Evolutionary conservation across 768 basidiomycete species (phyloP).

Genomic region (Suillus variegatus): DNA sequence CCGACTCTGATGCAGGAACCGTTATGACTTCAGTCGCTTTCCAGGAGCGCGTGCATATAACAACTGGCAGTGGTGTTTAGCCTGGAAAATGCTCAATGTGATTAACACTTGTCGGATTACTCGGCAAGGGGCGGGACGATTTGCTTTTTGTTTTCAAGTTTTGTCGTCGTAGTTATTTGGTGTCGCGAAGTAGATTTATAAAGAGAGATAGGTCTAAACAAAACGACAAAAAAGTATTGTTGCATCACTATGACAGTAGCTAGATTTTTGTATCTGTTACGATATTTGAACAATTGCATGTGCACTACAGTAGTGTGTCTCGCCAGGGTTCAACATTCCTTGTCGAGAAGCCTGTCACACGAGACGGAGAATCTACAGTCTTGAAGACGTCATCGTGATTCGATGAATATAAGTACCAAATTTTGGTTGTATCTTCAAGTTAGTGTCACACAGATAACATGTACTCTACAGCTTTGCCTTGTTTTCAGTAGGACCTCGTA

Average conservation of each 20-base stretch:
- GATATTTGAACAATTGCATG: neutral
- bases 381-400: neutral
- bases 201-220: neutral
- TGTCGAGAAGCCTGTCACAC: neutral
- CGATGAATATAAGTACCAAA: neutral
- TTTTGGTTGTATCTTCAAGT: neutral
- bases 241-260: neutral
- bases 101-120: neutral
- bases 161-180: neutral
- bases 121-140: neutral
- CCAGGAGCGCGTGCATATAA: neutral
- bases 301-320: neutral
- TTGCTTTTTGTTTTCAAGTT: neutral
- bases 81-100: neutral
- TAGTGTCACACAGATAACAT: neutral
- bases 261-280: neutral
- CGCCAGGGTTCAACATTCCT: neutral
- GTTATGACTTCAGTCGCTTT: neutral
- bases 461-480: constrained; percentile 36
- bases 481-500: constrained; percentile 40
- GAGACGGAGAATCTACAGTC: neutral
- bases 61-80: neutral
- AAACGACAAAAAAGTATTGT: neutral
- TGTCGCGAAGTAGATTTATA: neutral
- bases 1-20: neutral